Evolutionary conservation across 768 basidiomycete species (phyloP).

Genomic region (Phlebiopsis gigantea): DNA sequence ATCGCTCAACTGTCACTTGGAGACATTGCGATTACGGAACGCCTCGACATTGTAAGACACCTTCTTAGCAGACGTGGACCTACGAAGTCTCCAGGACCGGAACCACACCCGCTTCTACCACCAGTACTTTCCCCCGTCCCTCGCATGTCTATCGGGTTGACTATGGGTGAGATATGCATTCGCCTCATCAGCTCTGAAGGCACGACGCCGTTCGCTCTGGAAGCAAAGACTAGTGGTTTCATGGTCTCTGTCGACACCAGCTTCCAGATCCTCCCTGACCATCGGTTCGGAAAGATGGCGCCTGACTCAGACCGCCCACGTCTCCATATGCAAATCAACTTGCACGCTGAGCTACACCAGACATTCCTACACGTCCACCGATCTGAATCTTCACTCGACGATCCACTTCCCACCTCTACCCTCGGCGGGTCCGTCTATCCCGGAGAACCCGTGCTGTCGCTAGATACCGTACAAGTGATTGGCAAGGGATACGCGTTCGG

Average conservation of each 20-base stretch:
- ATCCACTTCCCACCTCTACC: not conserved
- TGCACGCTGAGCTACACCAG: constrained; percentile 43
- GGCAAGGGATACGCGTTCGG: constrained; percentile 44
- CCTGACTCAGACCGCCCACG: constrained; percentile 33
- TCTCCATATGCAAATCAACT: constrained; percentile 38
- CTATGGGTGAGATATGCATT: constrained; percentile 43
- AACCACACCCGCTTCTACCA: constrained; percentile 19
- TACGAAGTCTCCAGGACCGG: constrained; percentile 15
- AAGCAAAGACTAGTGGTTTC: constrained; percentile 54
- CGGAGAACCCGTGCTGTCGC: constrained; percentile 39
- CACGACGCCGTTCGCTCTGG: constrained; percentile 45
- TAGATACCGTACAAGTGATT: constrained; percentile 50
- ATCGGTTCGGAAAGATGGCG: constrained; percentile 14
- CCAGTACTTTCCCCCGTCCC: constrained; percentile 38
- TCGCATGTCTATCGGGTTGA: constrained; percentile 40
- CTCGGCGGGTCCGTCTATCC: constrained; percentile 13
- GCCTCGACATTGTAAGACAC: constrained; percentile 44
- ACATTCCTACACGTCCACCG: constrained; percentile 43
- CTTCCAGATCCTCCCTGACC: constrained; percentile 29
- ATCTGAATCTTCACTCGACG: not conserved
- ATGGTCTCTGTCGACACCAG: constrained; percentile 35
- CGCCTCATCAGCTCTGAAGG: constrained; percentile 42
- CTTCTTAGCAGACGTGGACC: constrained; percentile 27
- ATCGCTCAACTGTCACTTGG: constrained; percentile 31
- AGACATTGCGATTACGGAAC: constrained; percentile 46